phyloP scores from a whole-genome alignment of 768 basidiomycete species.

The Rubroboletus satanas region DNA sequence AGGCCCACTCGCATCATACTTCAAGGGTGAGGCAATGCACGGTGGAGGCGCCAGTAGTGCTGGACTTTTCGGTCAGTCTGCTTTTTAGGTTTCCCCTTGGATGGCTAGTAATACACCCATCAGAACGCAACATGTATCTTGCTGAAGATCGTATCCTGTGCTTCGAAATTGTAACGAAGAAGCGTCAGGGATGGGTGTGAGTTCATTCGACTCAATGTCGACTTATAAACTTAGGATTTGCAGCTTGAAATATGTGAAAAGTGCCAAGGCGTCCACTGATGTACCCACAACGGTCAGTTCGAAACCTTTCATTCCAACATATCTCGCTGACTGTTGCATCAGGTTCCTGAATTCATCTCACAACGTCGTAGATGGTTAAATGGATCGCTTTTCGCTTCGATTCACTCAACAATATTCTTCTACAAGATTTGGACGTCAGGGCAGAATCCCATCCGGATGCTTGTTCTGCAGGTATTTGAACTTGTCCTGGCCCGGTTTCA shows the following conservation, averaged over 20 bases:
- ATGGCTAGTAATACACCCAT: neutral
- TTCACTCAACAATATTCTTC: constrained; percentile 89
- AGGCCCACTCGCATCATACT: constrained; percentile 89
- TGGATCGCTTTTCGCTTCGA: constrained; percentile 88
- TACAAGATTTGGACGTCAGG: constrained; percentile 87
- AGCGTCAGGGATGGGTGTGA: constrained; percentile 76
- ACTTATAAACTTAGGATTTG: constrained; percentile 1
- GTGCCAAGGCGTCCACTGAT: constrained; percentile 93
- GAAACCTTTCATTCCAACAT: neutral
- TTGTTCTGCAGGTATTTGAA: constrained; percentile 50
- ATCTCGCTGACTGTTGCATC: neutral
- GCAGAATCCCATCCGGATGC: constrained; percentile 84
- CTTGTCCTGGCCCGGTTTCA: neutral
- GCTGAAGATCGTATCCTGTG: constrained; percentile 89
- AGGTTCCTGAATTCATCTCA: constrained; percentile 91
- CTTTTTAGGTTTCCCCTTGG: neutral
- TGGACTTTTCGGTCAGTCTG: constrained; percentile 54
- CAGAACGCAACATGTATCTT: constrained; percentile 87
- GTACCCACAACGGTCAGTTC: constrained; percentile 71
- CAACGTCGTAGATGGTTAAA: constrained; percentile 88
- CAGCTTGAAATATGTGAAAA: constrained; percentile 86
- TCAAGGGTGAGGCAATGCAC: constrained; percentile 90
- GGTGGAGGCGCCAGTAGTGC: constrained; percentile 54
- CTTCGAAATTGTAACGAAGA: constrained; percentile 92
- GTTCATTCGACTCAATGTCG: constrained; percentile 24